These are phyloP conservation scores for Fraxinus paxiana DNA, from an alignment of 305 asterid genomes.

Conservation along the genomic window DNA sequence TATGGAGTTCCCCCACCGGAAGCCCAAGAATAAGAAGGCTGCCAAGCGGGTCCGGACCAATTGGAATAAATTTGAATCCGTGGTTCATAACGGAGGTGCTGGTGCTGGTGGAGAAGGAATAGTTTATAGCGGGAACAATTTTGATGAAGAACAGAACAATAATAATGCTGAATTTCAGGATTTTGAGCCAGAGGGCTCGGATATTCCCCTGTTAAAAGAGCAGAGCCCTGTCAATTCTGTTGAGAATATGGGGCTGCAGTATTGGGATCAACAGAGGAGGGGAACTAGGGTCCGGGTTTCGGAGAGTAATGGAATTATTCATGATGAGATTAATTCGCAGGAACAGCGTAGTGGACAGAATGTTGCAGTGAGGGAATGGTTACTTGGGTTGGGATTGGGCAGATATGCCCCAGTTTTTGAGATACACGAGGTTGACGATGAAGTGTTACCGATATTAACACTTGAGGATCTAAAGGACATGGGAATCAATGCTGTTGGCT, in stretches of 20 bases:
- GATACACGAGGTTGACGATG: conserved; percentile 92
- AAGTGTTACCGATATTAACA: conserved; percentile 77
- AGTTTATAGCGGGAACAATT: conserved; percentile 38
- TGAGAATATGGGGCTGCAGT: conserved; percentile 70
- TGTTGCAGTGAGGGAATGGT: conserved; percentile 76
- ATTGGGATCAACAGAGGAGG: conserved; percentile 69
- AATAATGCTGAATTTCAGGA: conserved; percentile 51
- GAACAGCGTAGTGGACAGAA: conserved; percentile 43
- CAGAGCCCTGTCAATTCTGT: conserved; percentile 64
- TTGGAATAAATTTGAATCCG: conserved; percentile 64
- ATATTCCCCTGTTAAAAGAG: conserved; percentile 51
- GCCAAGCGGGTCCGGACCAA: conserved; percentile 69
- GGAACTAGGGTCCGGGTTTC: conserved; percentile 48
- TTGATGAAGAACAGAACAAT: conserved; percentile 44
- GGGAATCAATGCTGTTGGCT: conserved; percentile 92
- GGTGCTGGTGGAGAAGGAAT: conserved; percentile 29
- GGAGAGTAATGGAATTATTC: conserved; percentile 49
- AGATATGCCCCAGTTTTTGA: conserved; percentile 74
- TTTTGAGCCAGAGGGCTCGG: conserved; percentile 53
- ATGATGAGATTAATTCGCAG: conserved; percentile 48
- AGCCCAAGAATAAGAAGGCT: conserved; percentile 62
- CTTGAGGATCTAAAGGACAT: conserved; percentile 93
- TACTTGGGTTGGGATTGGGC: conserved; percentile 70
- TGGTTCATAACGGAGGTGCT: conserved; percentile 30
- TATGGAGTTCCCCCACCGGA: conserved; percentile 41